These are phyloP conservation scores for Talaromyces islandicus DNA, from an alignment of 2,329 filamentous ascomycete genomes.

Conservation along the genomic window DNA sequence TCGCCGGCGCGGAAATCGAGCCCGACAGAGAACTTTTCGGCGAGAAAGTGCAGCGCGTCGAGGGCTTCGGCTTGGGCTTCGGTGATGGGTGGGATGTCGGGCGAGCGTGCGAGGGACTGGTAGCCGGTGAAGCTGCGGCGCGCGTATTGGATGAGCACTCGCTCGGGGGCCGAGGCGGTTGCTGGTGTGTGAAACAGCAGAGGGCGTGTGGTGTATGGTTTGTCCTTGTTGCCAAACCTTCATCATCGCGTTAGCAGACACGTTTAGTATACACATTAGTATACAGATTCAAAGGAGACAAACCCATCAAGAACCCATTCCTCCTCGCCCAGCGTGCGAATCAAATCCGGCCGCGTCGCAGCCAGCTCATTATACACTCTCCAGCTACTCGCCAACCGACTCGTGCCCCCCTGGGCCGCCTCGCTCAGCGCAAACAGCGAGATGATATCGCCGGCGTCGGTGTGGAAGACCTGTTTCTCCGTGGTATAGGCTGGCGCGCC, in stretches of 20 bases:
- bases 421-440: slow-evolving; percentile 43
- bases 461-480: slow-evolving; percentile 49
- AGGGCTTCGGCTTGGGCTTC: slow-evolving; percentile 50
- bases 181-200: slow-evolving; percentile 48
- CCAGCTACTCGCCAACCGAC: slow-evolving; percentile 49
- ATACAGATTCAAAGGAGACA: not conserved
- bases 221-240: slow-evolving; percentile 48
- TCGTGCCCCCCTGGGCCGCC: slow-evolving; percentile 46
- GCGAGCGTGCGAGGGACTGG: slow-evolving; percentile 35
- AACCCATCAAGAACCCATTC: slow-evolving; percentile 44
- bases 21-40: slow-evolving; percentile 36
- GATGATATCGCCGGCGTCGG: slow-evolving; percentile 50
- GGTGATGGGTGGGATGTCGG: slow-evolving; percentile 42
- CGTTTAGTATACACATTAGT: not conserved
- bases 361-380: slow-evolving; percentile 52
- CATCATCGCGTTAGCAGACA: not conserved
- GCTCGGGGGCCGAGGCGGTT: slow-evolving; percentile 42
- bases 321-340: slow-evolving; percentile 45
- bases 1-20: slow-evolving; percentile 45
- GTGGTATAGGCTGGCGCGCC: slow-evolving; percentile 40
- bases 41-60: slow-evolving; percentile 46
- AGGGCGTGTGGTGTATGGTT: slow-evolving; percentile 41
- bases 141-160: slow-evolving; percentile 56
- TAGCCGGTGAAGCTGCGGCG: slow-evolving; percentile 53
- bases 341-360: slow-evolving; percentile 46